These are phyloP conservation scores for Leccinum boreale DNA, from an alignment of 768 basidiomycete genomes.

Conservation along the genomic window DNA sequence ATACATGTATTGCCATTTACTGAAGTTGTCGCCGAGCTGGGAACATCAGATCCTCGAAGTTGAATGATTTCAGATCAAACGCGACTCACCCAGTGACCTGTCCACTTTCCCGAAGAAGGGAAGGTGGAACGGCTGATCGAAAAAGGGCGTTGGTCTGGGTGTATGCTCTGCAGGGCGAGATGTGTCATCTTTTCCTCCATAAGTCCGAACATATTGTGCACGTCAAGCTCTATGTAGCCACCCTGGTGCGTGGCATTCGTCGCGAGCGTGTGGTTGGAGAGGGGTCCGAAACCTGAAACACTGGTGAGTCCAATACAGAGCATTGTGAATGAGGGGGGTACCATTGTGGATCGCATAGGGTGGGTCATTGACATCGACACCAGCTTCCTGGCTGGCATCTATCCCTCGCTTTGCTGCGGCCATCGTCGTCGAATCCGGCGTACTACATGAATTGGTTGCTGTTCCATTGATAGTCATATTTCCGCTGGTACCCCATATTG, in stretches of 20 bases:
- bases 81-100: slow-evolving; percentile 58
- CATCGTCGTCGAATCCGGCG: slow-evolving; percentile 6
- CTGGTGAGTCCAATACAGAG: neutral
- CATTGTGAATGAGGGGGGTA: slow-evolving; percentile 22
- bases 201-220: slow-evolving; percentile 65
- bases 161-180: slow-evolving; percentile 48
- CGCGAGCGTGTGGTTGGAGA: slow-evolving; percentile 54
- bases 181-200: slow-evolving; percentile 69
- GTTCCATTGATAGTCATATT: slow-evolving; percentile 68
- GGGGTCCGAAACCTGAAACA: slow-evolving; percentile 43
- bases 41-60: slow-evolving; percentile 27
- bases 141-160: slow-evolving; percentile 62
- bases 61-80: neutral
- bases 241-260: slow-evolving; percentile 67
- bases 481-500: slow-evolving; percentile 61
- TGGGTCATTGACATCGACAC: slow-evolving; percentile 50
- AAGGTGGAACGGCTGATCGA: slow-evolving; percentile 66
- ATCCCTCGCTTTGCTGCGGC: slow-evolving; percentile 37
- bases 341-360: slow-evolving; percentile 73
- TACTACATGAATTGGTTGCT: slow-evolving; percentile 43
- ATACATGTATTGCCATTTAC: slow-evolving; percentile 67
- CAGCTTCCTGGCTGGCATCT: slow-evolving; percentile 43
- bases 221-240: slow-evolving; percentile 59
- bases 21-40: slow-evolving; percentile 71
- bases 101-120: slow-evolving; percentile 62